Conservation (phyloP, 805 yeast species). For the Zygosaccharomyces rouxii region DNA sequence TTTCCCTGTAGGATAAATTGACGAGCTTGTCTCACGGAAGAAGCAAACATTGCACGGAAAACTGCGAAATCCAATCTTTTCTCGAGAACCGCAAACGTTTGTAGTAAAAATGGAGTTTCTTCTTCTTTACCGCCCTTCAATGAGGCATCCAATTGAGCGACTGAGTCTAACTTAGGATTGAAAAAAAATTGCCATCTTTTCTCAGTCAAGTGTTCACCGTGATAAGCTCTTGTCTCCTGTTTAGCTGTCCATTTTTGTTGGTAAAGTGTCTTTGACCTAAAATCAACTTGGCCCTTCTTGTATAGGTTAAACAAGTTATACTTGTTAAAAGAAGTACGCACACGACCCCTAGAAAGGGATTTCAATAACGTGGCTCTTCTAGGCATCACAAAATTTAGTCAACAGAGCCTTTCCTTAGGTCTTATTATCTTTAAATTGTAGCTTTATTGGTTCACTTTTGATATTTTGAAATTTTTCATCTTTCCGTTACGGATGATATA, state of each 20-base stretch:
- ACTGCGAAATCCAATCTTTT: constrained; percentile 85
- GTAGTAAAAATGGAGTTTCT: constrained; percentile 78
- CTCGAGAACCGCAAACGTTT: constrained; percentile 84
- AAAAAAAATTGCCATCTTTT: constrained; percentile 71
- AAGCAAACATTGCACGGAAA: constrained; percentile 89
- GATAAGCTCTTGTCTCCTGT: constrained; percentile 89
- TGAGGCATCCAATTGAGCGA: constrained; percentile 83
- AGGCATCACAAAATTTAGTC: constrained; percentile 42
- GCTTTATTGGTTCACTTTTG: neutral
- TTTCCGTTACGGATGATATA: constrained; percentile 5
- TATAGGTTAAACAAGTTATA: constrained; percentile 83
- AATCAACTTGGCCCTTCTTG: constrained; percentile 58
- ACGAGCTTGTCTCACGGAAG: constrained; percentile 90
- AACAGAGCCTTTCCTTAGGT: neutral
- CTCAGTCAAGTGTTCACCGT: constrained; percentile 91
- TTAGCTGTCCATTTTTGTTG: constrained; percentile 92
- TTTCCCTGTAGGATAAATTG: constrained; percentile 76
- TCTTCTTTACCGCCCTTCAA: constrained; percentile 50
- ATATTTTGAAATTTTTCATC: neutral
- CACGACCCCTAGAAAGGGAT: constrained; percentile 61
- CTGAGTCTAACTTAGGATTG: constrained; percentile 67
- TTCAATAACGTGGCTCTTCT: constrained; percentile 54
- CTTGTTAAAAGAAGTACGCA: constrained; percentile 90
- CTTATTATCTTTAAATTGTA: neutral
- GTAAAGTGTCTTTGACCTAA: constrained; percentile 63